Evolutionary conservation across 1,284 basidiomycete species (phyloP).

Genomic region (Ustilago nuda): DNA sequence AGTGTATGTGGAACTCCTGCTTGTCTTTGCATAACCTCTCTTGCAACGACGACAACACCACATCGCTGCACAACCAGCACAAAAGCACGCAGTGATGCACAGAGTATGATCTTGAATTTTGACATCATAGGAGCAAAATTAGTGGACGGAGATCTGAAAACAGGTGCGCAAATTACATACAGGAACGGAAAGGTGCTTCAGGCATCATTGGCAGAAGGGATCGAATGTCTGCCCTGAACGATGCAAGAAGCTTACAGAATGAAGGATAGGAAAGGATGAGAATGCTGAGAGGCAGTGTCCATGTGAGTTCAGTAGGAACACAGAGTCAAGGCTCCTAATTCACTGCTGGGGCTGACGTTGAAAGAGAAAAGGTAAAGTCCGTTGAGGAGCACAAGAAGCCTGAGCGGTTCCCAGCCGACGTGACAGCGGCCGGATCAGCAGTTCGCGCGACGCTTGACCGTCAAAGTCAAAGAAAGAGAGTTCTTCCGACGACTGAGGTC

Average conservation of each 20-base stretch:
- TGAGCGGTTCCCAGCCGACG: not conserved
- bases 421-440: constrained; percentile 1
- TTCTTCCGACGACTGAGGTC: constrained; percentile 18
- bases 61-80: not conserved
- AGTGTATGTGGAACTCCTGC: no score
- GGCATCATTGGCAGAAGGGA: not conserved
- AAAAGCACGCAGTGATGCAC: not conserved
- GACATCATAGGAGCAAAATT: constrained; percentile 1
- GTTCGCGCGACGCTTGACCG: constrained; percentile 13
- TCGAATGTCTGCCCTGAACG: not conserved
- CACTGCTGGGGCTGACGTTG: not conserved
- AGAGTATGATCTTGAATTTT: constrained; percentile 10
- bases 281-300: constrained; percentile 10
- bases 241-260: not conserved
- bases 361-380: constrained; percentile 3
- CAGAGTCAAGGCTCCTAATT: not conserved
- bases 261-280: not conserved
- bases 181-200: constrained; percentile 3
- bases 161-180: constrained; percentile 20
- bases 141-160: not conserved
- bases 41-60: not conserved
- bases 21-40: no score
- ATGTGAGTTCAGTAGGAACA: not conserved
- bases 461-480: constrained; percentile 6
- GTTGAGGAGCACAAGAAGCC: not conserved